Evolutionary conservation across 495 filamentous ascomycete species (phyloP), one percentile per base, ranked within the genome.

Genomic region (Filosporella fistucella): DNA sequence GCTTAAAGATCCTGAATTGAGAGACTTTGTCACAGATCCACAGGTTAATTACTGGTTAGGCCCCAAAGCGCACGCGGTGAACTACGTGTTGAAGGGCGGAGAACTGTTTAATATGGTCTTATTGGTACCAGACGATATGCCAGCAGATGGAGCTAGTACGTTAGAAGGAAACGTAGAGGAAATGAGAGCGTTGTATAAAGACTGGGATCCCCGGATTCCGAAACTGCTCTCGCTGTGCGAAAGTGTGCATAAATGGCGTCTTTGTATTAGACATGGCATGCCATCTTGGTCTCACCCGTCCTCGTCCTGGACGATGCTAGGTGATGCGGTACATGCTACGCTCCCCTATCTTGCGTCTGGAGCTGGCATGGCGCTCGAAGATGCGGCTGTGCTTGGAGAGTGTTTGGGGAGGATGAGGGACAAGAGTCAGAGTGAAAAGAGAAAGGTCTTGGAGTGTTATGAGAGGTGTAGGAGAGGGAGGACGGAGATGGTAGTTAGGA

Each of bases 271-370:
- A 52, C 62, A 64, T 38, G 65, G 70, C 1, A 58, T 85, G 6
- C 65, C 72, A n/a, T 62, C 63, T 29, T 85, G 81, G 82, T 66
- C 70, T 5, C 76, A 80, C 47, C 62, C 74, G 1, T 68, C 56
- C 45, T 75, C 51, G 21, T 72, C 57, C 58, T 80, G 86, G 40
- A 81, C 76, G 7, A 58, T 88, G 33, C 68, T 87, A 17, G 84
- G 84, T 18, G 84, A 86, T 57, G 76, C 84, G 5, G 82, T 80
- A 39, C 84, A 88, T 52, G 81, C 84, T 3, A 85, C 81, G 57
- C 71, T 86, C 45, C 81, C 81, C 3, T 84, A 84, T 61, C 59
- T 83, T 14, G 54, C 54, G 13, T 49, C 44, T 25, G 54, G 54
- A 25, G 55, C 55, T 25, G 55, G 51, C 10, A 58, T 58, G 47